These are phyloP conservation scores for Candida glucosophila DNA, from an alignment of 1,139 yeast genomes.

Conservation along the genomic window DNA sequence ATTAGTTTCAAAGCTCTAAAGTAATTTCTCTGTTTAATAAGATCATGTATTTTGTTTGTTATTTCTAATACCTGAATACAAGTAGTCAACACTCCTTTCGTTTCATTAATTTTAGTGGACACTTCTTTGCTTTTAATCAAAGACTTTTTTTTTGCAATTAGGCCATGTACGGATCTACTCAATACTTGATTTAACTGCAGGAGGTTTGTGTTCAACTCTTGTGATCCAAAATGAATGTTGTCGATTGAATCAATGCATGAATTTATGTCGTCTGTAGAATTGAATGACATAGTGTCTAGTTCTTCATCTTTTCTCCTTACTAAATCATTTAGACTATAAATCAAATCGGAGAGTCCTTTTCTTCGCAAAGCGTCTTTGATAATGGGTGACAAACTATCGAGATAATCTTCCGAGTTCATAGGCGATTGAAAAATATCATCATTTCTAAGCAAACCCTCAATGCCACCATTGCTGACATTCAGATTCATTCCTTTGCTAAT, in stretches of 20 bases:
- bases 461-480: too few species aligned
- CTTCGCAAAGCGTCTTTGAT: slow-evolving; percentile 56
- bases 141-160: slow-evolving; percentile 50
- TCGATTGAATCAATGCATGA: slow-evolving; percentile 49
- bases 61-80: slow-evolving; percentile 80
- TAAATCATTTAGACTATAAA: slow-evolving; percentile 47
- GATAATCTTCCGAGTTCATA: slow-evolving; percentile 56
- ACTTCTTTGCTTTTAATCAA: slow-evolving; percentile 51
- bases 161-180: slow-evolving; percentile 53
- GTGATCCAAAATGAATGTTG: slow-evolving; percentile 46
- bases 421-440: slow-evolving; percentile 42
- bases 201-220: slow-evolving; percentile 44
- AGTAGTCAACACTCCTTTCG: slow-evolving; percentile 50
- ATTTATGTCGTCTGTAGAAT: slow-evolving; percentile 51
- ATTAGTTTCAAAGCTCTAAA: slow-evolving; percentile 81
- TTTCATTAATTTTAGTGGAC: slow-evolving; percentile 52
- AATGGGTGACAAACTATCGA: slow-evolving; percentile 78
- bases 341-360: slow-evolving; percentile 48
- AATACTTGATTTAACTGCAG: slow-evolving; percentile 43
- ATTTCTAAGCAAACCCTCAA: too few species aligned
- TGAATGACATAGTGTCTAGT: slow-evolving; percentile 52
- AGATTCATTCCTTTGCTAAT: too few species aligned
- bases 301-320: slow-evolving; percentile 57
- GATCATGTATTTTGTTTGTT: slow-evolving; percentile 78
- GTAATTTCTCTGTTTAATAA: slow-evolving; percentile 66